These are phyloP conservation scores for Jamesozyma lodderae DNA, from an alignment of 805 yeast genomes.

Conservation along the genomic window DNA sequence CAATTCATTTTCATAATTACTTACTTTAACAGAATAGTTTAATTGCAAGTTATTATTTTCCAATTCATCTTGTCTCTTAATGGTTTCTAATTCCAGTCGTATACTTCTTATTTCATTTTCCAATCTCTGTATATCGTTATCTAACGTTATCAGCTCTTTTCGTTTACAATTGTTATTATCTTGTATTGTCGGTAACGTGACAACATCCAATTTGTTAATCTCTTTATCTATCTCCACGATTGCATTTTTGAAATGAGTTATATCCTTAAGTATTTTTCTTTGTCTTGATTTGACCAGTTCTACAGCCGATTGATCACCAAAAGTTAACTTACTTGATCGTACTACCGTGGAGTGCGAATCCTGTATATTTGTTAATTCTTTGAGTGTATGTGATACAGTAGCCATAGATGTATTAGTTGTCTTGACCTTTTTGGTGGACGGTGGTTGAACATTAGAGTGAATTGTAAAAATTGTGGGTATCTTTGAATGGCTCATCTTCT, in stretches of 20 bases:
- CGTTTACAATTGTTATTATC: constrained; percentile 15
- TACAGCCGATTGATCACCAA: constrained; percentile 26
- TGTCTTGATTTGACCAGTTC: constrained; percentile 28
- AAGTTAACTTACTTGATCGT: constrained; percentile 7
- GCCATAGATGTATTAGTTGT: not conserved
- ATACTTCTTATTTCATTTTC: constrained; percentile 13
- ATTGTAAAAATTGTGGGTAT: constrained; percentile 1
- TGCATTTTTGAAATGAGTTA: constrained; percentile 20
- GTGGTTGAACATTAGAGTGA: not conserved
- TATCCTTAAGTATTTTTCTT: constrained; percentile 25
- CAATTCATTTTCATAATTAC: constrained; percentile 18
- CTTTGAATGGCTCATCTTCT: not conserved
- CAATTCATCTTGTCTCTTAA: constrained; percentile 14
- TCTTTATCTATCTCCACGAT: constrained; percentile 24
- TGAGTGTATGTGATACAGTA: not conserved
- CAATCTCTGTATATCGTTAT: no score
- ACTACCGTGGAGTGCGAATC: not conserved
- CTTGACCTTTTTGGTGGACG: constrained; percentile 1
- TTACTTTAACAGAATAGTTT: constrained; percentile 16
- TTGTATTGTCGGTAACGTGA: constrained; percentile 18
- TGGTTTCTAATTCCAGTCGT: constrained; percentile 14
- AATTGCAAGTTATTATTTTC: constrained; percentile 16
- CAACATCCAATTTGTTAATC: constrained; percentile 11
- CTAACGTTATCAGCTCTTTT: no score
- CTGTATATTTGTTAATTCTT: not conserved